Percentiles rank a stretch among this genome's conserved stretches.
phyloP scores from a whole-genome alignment of 2,329 filamentous ascomycete genomes.

The Ceratocystis ficicola region DNA sequence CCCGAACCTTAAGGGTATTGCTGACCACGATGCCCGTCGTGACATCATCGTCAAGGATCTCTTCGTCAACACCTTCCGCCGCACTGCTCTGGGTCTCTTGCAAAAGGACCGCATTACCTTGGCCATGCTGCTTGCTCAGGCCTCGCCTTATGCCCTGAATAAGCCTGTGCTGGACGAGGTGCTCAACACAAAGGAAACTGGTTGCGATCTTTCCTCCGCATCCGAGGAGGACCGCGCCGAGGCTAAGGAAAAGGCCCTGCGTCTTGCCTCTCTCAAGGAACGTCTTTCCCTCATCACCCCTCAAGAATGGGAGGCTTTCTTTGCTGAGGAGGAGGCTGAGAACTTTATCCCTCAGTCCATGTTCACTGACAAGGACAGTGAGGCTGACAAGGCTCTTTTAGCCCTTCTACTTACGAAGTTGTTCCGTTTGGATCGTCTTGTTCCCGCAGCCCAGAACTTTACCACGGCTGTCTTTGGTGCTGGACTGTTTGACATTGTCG shows the following conservation, averaged over 20 bases:
- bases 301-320: conserved; percentile 67
- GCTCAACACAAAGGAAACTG: conserved; percentile 63
- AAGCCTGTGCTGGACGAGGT: conserved; percentile 77
- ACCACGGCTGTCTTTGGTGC: conserved; percentile 74
- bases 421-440: conserved; percentile 88
- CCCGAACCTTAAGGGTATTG: conserved; percentile 55
- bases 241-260: conserved; percentile 54
- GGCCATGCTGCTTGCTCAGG: conserved; percentile 88
- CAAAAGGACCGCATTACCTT: conserved; percentile 92
- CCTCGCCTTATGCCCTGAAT: conserved; percentile 92
- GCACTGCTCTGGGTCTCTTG: conserved; percentile 82
- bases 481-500: conserved; percentile 68
- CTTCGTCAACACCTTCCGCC: conserved; percentile 81
- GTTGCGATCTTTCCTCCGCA: conserved; percentile 55
- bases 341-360: conserved; percentile 67
- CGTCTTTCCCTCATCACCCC: conserved; percentile 50
- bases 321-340: conserved; percentile 76
- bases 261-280: conserved; percentile 61
- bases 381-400: conserved; percentile 61
- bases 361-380: conserved; percentile 43
- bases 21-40: conserved; percentile 65
- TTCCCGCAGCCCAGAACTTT: conserved; percentile 86
- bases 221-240: conserved; percentile 41
- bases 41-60: conserved; percentile 85
- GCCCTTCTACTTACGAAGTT: conserved; percentile 87